These are phyloP conservation scores for Boletellus deceptivus DNA, from an alignment of 1,284 basidiomycete species.

Conservation along the genomic window DNA sequence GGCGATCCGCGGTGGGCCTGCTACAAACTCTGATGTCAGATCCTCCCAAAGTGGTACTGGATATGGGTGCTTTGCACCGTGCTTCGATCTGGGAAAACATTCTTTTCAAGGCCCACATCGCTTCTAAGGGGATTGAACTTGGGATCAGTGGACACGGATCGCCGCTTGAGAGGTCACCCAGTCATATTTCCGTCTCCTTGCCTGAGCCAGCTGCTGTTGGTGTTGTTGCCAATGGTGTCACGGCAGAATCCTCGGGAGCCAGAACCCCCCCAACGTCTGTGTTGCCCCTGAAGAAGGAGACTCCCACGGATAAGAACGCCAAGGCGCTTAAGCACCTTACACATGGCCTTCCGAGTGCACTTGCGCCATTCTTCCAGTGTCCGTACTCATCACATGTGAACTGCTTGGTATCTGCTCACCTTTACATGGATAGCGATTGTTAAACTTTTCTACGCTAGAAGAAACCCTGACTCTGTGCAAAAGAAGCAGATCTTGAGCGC, in stretches of 20 bases:
- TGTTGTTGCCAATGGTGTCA: conserved; percentile 42
- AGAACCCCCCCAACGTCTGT: conserved; percentile 24
- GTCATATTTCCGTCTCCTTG: conserved; percentile 39
- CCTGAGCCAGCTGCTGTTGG: conserved; percentile 36
- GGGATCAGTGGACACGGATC: conserved; percentile 40
- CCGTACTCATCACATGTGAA: conserved; percentile 20
- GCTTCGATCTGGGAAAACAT: conserved; percentile 86
- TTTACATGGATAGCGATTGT: conserved; percentile 62
- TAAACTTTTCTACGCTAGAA: conserved; percentile 83
- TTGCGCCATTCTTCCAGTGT: conserved; percentile 92
- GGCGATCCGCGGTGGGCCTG: conserved; percentile 72
- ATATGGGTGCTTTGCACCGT: conserved; percentile 85
- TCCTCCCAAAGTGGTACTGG: conserved; percentile 64
- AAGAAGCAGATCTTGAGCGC: conserved; percentile 76
- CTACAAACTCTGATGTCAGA: conserved; percentile 74
- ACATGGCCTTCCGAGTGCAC: conserved; percentile 73
- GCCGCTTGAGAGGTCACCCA: conserved; percentile 46
- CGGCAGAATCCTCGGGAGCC: conserved; percentile 27
- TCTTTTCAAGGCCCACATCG: conserved; percentile 62
- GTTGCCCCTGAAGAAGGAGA: conserved; percentile 40
- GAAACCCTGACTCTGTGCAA: conserved; percentile 74
- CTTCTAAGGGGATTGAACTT: conserved; percentile 50
- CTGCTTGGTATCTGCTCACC: conserved; percentile 8
- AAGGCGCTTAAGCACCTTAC: conserved; percentile 79
- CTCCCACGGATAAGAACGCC: conserved; percentile 63